Evolutionary conservation across 148 eudicot species (phyloP).

Genomic region (Suaeda aralocaspica): DNA sequence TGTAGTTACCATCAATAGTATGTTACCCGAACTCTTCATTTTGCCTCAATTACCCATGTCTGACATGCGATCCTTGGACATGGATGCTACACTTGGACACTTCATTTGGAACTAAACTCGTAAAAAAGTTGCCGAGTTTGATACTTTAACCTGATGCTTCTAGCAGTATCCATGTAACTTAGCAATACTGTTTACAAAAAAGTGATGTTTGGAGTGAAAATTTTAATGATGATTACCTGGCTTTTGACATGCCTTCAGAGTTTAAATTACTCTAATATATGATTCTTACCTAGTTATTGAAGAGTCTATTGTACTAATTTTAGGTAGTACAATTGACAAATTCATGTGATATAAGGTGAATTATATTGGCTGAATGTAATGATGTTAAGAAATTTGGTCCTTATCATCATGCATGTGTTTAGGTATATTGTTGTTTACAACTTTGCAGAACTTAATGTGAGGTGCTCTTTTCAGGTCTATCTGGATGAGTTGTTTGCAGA

Average conservation of each 20-base stretch:
- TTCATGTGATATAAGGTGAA: background rate
- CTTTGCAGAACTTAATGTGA: conserved; percentile 7
- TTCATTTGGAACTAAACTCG: too few relatives aligned
- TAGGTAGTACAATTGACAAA: background rate
- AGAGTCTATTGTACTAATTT: background rate
- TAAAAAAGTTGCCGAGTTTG: too few relatives aligned
- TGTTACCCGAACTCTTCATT: too few relatives aligned
- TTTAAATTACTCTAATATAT: background rate
- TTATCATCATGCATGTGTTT: too few relatives aligned
- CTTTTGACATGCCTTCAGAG: background rate
- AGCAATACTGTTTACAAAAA: background rate
- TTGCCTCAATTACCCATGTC: too few relatives aligned
- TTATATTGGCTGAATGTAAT: background rate
- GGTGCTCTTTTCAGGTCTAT: conserved; percentile 51
- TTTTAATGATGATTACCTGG: background rate
- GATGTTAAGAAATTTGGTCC: background rate
- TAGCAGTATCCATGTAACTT: too few relatives aligned
- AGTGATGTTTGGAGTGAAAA: background rate
- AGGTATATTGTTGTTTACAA: conserved; percentile 1
- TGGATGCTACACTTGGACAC: too few relatives aligned
- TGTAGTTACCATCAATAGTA: background rate
- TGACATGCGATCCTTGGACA: too few relatives aligned
- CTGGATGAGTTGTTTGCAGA: conserved; percentile 59
- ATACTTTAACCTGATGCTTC: too few relatives aligned
- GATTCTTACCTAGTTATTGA: background rate